Evolutionary conservation across 2,329 filamentous ascomycete genomes (phyloP), one percentile per base, ranked within the genome.

Genomic region (Alternaria brassicae): DNA sequence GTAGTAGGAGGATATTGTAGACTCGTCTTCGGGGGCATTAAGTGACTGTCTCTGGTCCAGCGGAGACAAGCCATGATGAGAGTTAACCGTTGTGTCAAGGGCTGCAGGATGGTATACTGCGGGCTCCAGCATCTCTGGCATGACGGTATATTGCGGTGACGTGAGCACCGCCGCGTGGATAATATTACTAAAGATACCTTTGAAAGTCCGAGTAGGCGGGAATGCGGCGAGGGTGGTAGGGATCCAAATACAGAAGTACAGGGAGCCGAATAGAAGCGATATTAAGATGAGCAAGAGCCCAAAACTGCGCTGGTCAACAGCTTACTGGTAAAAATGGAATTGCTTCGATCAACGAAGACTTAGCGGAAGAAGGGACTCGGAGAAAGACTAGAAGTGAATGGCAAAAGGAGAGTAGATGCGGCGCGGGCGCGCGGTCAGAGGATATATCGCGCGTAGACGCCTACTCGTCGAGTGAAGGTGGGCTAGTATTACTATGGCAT

Each of bases 1-100:
- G 75, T 78, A 78, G 67, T 78, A 78, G 23, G 68, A 63, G 44
- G 72, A 69, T 45, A 76, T 70, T 57, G 61, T 66, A 15, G 63
- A 65, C 36, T 75, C 71, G 65, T 81, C 79, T 71, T 88, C 85
- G 79, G 89, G 85, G 58, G 88, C 63, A 85, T 89, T 88, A 84
- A 89, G 85, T 63, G 79, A 76, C 69, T 82, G 80, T 71, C 81
- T 83, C 72, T 82, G 83, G 79, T 75, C 85, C 86, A 83, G 86
- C 85, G 83, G 83, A 79, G 81, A 74, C 66, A 65, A 53, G 53
- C 60, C 57, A 56, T 71, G 66, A 66, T 69, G 69, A 62, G 66
- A 57, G 58, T 68, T 48, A 54, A 59, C 63, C 61, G 68, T 63
- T 53, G 58, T 66, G 68, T 68, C 71, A 69, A 71, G 67, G 48